A percentile compares a stretch with the other conserved stretches of the same genome.
Evolutionary conservation across 2,329 filamentous ascomycete species (phyloP).

Genomic region (Colletotrichum simmondsii): DNA sequence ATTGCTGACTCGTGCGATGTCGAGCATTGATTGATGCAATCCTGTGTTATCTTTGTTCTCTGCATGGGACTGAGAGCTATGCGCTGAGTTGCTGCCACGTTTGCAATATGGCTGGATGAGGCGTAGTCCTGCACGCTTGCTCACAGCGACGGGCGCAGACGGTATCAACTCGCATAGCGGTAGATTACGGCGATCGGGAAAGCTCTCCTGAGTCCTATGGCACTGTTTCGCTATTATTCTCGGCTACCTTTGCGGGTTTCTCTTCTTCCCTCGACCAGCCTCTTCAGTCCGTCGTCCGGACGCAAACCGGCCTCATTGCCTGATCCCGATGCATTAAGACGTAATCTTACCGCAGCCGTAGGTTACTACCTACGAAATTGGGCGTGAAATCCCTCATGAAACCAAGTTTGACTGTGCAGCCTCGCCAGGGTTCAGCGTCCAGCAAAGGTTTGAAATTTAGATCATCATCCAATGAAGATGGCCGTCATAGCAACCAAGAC

Average conservation of each 20-base stretch:
- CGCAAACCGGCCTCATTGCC: slow-evolving; percentile 12
- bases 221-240: slow-evolving; percentile 30
- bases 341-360: slow-evolving; percentile 30
- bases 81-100: not conserved
- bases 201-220: not conserved
- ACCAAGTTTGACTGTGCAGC: slow-evolving; percentile 31
- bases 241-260: slow-evolving; percentile 23
- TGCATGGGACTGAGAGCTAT: not conserved
- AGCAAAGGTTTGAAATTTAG: slow-evolving; percentile 19
- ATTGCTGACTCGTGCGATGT: slow-evolving; percentile 28
- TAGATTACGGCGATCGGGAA: not conserved
- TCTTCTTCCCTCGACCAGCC: not conserved
- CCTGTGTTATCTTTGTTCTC: slow-evolving; percentile 7
- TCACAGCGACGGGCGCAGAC: slow-evolving; percentile 1
- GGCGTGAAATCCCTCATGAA: slow-evolving; percentile 33
- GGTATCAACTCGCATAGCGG: not conserved
- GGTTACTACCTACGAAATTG: not conserved
- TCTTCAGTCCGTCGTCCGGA: not conserved
- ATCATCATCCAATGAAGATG: slow-evolving; percentile 30
- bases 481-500: slow-evolving; percentile 10
- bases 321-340: slow-evolving; percentile 32
- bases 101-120: not conserved
- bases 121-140: not conserved
- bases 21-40: slow-evolving; percentile 16
- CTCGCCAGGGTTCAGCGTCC: slow-evolving; percentile 27